Percentiles rank a stretch among this genome's conserved stretches.
These are phyloP conservation scores for Rhynchosporium secalis DNA, from an alignment of 2,329 filamentous ascomycete genomes.

Conservation along the genomic window DNA sequence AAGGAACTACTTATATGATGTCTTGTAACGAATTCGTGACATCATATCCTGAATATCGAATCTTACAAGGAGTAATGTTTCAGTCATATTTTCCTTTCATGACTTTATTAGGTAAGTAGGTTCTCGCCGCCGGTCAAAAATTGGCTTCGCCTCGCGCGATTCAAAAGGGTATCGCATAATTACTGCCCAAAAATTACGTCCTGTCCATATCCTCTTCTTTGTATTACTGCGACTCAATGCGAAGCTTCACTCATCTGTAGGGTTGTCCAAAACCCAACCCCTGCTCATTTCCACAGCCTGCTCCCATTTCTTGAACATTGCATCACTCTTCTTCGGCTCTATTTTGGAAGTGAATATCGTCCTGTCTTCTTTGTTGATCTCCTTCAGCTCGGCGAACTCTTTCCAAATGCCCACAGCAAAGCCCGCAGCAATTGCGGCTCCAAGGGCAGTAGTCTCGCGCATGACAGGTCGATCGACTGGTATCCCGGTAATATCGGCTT, in stretches of 20 bases:
- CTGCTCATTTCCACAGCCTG: constrained; percentile 77
- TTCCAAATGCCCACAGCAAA: constrained; percentile 75
- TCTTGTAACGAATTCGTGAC: no score
- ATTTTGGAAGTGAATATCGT: constrained; percentile 70
- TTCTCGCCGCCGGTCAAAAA: background rate
- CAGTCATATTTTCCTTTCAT: no score
- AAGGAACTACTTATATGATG: no score
- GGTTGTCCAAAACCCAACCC: constrained; percentile 57
- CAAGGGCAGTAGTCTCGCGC: constrained; percentile 81
- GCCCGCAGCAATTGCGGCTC: constrained; percentile 80
- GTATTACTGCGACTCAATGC: background rate
- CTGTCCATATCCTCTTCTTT: background rate
- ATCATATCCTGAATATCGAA: no score
- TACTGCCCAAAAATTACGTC: background rate
- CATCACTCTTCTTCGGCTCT: constrained; percentile 55
- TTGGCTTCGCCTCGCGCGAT: background rate
- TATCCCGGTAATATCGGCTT: constrained; percentile 78
- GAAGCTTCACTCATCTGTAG: constrained; percentile 12
- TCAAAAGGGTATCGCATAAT: constrained; percentile 5
- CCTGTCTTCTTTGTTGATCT: constrained; percentile 68
- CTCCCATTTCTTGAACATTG: constrained; percentile 71
- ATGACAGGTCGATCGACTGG: constrained; percentile 76
- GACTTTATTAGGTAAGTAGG: no score
- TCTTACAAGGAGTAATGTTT: no score
- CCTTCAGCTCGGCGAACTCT: constrained; percentile 68